phyloP scores from a whole-genome alignment of 1,284 basidiomycete genomes.

The Heliocybe sulcata region DNA sequence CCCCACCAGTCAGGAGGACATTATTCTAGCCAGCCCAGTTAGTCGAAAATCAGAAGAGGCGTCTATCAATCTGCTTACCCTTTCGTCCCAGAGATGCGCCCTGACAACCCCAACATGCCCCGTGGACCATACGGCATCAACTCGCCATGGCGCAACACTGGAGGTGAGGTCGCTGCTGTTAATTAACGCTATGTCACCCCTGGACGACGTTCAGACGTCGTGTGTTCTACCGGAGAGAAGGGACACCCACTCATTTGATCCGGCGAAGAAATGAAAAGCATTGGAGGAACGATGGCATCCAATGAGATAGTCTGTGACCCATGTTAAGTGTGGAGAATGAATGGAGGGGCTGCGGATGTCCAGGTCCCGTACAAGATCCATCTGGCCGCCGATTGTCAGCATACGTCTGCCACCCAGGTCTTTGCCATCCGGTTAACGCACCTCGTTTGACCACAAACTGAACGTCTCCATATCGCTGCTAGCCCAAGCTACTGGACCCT shows the following conservation, averaged over 20 bases:
- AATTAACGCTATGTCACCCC: conserved; percentile 27
- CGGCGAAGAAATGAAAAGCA: conserved; percentile 26
- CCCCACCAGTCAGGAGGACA: conserved; percentile 28
- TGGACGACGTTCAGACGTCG: conserved; percentile 7
- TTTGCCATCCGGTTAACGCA: conserved; percentile 17
- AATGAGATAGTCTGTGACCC: conserved; percentile 33
- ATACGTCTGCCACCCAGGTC: not conserved
- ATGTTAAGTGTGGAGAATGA: conserved; percentile 25
- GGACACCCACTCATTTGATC: conserved; percentile 28
- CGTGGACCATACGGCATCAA: conserved; percentile 22
- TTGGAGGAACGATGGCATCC: conserved; percentile 24
- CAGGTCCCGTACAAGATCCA: conserved; percentile 23
- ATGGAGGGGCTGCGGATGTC: conserved; percentile 29
- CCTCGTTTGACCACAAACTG: conserved; percentile 67
- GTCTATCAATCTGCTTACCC: conserved; percentile 12
- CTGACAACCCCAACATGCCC: conserved; percentile 28
- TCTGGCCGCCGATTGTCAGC: conserved; percentile 12
- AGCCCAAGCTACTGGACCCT: conserved; percentile 47
- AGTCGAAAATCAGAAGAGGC: not conserved
- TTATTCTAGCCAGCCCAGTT: conserved; percentile 19
- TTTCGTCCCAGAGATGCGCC: conserved; percentile 26
- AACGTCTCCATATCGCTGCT: conserved; percentile 83
- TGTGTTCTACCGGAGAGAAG: not conserved
- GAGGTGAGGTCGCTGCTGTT: conserved; percentile 16
- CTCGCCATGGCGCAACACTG: conserved; percentile 18